These are phyloP conservation scores for Sapria himalayana DNA, from an alignment of 345 rosid species.

Conservation along the genomic window DNA sequence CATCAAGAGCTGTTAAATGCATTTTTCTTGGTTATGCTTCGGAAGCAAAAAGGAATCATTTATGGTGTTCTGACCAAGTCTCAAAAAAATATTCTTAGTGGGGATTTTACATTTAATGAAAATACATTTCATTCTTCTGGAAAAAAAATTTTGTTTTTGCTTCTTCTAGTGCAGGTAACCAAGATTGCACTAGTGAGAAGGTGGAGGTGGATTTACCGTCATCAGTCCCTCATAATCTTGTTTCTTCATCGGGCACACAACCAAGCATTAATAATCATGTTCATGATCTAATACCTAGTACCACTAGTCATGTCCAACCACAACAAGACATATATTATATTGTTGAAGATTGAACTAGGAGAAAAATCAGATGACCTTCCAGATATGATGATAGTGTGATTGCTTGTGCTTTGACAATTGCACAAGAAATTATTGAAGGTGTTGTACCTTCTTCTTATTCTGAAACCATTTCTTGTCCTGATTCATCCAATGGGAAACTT, in stretches of 20 bases:
- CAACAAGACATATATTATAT: fast-evolving
- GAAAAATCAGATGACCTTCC: not conserved
- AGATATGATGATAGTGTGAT: not conserved
- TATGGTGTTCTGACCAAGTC: not conserved
- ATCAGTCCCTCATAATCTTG: no score
- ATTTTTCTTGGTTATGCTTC: no score
- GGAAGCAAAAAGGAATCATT: not conserved
- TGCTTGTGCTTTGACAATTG: not conserved
- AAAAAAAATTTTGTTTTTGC: not conserved
- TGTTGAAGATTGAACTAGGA: not conserved
- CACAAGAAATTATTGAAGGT: not conserved
- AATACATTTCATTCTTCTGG: not conserved
- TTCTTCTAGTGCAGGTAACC: no score
- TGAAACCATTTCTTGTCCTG: not conserved
- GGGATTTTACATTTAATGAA: not conserved
- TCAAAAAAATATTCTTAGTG: not conserved
- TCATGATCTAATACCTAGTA: not conserved
- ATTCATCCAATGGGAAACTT: no score
- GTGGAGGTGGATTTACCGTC: no score
- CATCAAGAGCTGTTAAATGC: not conserved
- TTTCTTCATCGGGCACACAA: no score
- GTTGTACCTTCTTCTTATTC: not conserved
- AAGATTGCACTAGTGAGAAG: no score
- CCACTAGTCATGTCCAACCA: not conserved
- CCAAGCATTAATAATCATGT: no score